Conservation (phyloP, 2,329 filamentous ascomycete genomes). For the Dichotomopilus funicola region DNA sequence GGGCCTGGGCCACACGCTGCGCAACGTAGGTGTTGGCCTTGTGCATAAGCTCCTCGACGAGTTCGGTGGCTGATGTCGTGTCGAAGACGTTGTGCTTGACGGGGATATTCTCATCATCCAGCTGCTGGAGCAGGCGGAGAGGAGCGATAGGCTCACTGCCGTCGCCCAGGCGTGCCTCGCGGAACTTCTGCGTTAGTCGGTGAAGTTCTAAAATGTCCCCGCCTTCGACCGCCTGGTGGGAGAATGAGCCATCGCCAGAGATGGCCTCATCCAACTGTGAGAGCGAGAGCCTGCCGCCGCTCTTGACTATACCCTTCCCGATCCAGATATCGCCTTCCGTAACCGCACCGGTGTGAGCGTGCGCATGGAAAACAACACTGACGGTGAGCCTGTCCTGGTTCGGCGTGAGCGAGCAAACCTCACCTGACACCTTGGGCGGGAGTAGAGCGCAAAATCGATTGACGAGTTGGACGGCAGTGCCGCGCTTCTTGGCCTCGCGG, state of each 20-base stretch:
- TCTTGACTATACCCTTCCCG: conserved; percentile 90
- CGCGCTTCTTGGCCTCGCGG: conserved; percentile 94
- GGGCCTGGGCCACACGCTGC: conserved; percentile 67
- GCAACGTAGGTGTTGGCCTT: conserved; percentile 88
- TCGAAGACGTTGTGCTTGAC: conserved; percentile 96
- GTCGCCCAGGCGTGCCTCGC: conserved; percentile 76
- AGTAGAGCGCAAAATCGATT: conserved; percentile 85
- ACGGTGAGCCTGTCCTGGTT: conserved; percentile 86
- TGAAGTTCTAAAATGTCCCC: conserved; percentile 54
- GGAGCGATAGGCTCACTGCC: conserved; percentile 74
- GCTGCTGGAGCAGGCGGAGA: conserved; percentile 81
- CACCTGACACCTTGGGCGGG: conserved; percentile 74
- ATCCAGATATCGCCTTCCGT: conserved; percentile 87
- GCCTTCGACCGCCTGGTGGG: conserved; percentile 58
- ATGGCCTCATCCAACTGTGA: conserved; percentile 81
- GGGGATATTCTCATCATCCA: conserved; percentile 96
- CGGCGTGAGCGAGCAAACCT: conserved; percentile 80
- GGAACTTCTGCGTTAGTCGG: conserved; percentile 85
- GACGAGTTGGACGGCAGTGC: conserved; percentile 90
- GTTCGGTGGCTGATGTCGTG: conserved; percentile 78
- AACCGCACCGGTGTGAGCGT: conserved; percentile 69
- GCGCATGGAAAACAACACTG: conserved; percentile 88
- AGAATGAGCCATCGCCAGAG: conserved; percentile 53
- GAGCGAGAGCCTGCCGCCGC: conserved; percentile 76
- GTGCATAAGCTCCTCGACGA: conserved; percentile 91